Base-by-base conservation (phyloP, 2,329 filamentous ascomycete genomes). In the Fusarium decemcellulare region DNA sequence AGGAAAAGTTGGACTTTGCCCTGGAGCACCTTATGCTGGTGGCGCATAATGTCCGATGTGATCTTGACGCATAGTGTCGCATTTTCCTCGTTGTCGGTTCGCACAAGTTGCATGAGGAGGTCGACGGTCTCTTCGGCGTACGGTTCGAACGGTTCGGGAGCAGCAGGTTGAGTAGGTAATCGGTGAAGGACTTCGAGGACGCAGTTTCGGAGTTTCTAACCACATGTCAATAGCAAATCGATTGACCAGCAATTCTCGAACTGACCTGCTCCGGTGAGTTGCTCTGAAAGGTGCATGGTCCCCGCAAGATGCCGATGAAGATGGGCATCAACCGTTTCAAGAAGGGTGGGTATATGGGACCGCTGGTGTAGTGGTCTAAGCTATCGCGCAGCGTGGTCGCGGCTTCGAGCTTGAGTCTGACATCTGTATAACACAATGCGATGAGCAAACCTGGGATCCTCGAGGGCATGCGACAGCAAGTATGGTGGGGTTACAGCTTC, bases 41-140 rank as follows among this genome's bases (percentile, higher is more conserved):
- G 94, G 51, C 96, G 91, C 87, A 97, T 94, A 70, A 98, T 91
- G 77, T 99, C 96, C 84, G 97, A 98, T 54, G 97, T 94, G 14
- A 95, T 97, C 85, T 99, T 99, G 82, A 99, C 94, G 78, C 95
- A 98, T 67, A 99, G 84, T n/a, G 97, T 94, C 3, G 95, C 96
- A 85, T 99, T 99, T 68, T 99, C 96, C 81, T 99, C 96, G 75
- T 99, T 99, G 81, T 99, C 96, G 43, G 90, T 92, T 72, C 92
- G 91, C 63, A 98, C 94, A 62, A 99, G 84, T 58, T 89, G 88
- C 90, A 98, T 95, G 68, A 98, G 87, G 71, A 97, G 87, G 77
- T 98, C 95, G 63, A 98, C 93, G 65, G 97, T 91, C 77, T 97
- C 93, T 70, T 91, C 88, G 40, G 95, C 95, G 80, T 95, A 97